Percentiles rank a stretch among this genome's conserved stretches.
Evolutionary conservation across 1,139 yeast species (phyloP).

Genomic region (Lodderomyces orthopsilosis): DNA sequence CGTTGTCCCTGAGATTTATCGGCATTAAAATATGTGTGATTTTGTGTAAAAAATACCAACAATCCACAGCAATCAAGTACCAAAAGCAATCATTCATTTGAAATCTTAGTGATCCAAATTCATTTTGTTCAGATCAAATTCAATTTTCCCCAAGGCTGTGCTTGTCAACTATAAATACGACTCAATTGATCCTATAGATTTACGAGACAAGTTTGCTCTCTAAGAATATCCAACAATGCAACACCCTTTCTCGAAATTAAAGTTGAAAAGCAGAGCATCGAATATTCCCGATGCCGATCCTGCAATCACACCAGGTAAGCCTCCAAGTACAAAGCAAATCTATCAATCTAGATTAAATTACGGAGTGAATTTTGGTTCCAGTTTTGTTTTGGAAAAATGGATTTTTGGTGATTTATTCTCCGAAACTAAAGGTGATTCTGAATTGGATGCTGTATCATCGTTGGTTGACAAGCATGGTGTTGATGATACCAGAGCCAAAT

Average conservation of each 20-base stretch:
- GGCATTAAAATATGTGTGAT: no score
- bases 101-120: no score
- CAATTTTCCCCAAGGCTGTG: no score
- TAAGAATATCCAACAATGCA: no score
- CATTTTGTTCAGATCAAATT: no score
- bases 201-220: no score
- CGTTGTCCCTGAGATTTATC: no score
- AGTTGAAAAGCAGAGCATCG: constrained; percentile 37
- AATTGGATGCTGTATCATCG: constrained; percentile 66
- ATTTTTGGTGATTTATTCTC: constrained; percentile 60
- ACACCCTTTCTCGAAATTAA: constrained; percentile 24
- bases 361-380: constrained; percentile 86
- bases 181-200: no score
- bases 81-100: no score
- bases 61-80: no score
- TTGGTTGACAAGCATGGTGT: constrained; percentile 48
- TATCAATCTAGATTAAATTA: constrained; percentile 66
- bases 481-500: constrained; percentile 51
- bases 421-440: constrained; percentile 49
- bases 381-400: constrained; percentile 79
- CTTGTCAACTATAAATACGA: no score
- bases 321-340: constrained; percentile 51
- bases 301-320: constrained; percentile 27
- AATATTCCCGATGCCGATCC: constrained; percentile 27
- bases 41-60: no score